Conservation (phyloP, 805 yeast species). For the Pichia nanzhaoensis region DNA sequence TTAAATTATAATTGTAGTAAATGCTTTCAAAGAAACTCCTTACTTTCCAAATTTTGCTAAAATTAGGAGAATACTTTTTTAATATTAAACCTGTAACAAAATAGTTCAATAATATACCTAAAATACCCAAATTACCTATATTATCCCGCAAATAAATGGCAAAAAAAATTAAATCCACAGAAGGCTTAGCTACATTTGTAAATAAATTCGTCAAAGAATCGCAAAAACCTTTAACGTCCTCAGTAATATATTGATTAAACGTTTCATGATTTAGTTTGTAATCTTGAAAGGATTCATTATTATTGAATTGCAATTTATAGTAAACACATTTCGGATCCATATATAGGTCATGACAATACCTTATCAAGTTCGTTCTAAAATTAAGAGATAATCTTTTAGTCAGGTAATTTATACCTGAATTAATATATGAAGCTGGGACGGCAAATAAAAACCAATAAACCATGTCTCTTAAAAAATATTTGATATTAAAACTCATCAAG, state of each 20-base stretch:
- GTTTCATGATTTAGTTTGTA: constrained; percentile 44
- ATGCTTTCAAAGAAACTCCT: constrained; percentile 82
- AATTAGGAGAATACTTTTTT: constrained; percentile 73
- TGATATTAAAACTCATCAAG: constrained; percentile 74
- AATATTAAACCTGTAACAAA: constrained; percentile 70
- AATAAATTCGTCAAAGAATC: constrained; percentile 77
- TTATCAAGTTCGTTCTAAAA: constrained; percentile 74
- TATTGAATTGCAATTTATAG: constrained; percentile 68
- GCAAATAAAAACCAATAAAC: constrained; percentile 86
- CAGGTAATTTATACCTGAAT: constrained; percentile 78
- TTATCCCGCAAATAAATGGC: constrained; percentile 77
- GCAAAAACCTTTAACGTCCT: constrained; percentile 75
- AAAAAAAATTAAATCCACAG: constrained; percentile 78
- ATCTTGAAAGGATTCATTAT: constrained; percentile 24
- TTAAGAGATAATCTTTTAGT: constrained; percentile 72
- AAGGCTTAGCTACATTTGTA: constrained; percentile 87
- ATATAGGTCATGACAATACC: constrained; percentile 88
- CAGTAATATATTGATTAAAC: constrained; percentile 81
- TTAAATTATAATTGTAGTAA: constrained; percentile 79
- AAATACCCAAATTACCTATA: constrained; percentile 79
- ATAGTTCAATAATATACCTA: constrained; percentile 77
- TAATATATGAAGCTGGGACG: constrained; percentile 87
- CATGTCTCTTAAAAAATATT: constrained; percentile 67
- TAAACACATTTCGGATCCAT: constrained; percentile 74
- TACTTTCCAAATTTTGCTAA: constrained; percentile 66